Evolutionary conservation across 2,329 filamentous ascomycete genomes (phyloP).

Genomic region (Akanthomyces uredinophilus): DNA sequence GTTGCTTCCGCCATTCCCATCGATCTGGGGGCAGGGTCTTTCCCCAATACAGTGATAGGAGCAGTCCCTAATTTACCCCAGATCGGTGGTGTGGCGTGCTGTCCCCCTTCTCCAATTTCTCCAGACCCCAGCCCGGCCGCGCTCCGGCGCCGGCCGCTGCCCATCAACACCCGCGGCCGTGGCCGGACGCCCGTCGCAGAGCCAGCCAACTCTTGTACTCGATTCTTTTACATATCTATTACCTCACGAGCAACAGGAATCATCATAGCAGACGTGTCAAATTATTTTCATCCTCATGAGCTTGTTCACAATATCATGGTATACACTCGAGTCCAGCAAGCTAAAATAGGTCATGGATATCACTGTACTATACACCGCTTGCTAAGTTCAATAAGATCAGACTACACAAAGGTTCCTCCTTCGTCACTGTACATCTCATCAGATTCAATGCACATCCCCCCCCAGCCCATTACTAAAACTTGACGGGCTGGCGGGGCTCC

Average conservation of each 20-base stretch:
- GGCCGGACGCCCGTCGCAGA: neutral
- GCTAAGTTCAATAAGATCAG: neutral
- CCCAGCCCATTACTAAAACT: neutral
- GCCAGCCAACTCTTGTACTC: neutral
- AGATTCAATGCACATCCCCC: neutral
- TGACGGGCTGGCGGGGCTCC: neutral
- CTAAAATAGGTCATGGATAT: neutral
- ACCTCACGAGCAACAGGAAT: neutral
- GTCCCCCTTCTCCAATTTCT: neutral
- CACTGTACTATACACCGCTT: neutral
- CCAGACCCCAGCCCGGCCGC: neutral
- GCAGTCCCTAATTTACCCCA: neutral
- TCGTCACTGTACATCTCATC: neutral
- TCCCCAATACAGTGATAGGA: neutral
- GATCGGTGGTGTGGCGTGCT: neutral
- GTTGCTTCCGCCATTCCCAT: no score
- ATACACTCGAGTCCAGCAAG: neutral
- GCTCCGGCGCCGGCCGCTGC: slow-evolving; percentile 3
- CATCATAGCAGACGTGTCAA: neutral
- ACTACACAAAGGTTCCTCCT: neutral
- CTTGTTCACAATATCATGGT: neutral
- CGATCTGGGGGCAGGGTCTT: no score
- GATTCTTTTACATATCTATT: slow-evolving; percentile 2
- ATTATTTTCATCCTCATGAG: neutral
- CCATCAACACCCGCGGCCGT: neutral